Conservation (phyloP, 805 yeast genomes). For the Pichia heedii region DNA sequence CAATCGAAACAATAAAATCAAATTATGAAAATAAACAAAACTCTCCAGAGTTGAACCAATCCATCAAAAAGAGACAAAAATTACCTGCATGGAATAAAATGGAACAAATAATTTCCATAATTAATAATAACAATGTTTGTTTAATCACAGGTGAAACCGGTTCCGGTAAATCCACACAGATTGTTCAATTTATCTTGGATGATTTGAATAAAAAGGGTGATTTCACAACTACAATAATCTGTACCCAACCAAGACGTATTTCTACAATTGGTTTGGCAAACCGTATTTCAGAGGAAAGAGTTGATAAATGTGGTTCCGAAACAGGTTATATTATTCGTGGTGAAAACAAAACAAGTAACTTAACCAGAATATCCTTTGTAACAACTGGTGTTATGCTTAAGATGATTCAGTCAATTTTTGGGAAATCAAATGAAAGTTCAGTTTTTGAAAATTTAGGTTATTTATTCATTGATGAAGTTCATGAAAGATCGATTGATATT, state of each 20-base stretch:
- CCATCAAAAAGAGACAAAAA: constrained; percentile 36
- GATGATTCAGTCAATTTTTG: constrained; percentile 55
- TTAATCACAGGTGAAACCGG: constrained; percentile 95
- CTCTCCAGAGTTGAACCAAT: constrained; percentile 20
- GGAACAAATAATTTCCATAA: constrained; percentile 44
- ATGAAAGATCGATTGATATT: constrained; percentile 86
- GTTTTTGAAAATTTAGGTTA: constrained; percentile 52
- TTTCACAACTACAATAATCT: constrained; percentile 53
- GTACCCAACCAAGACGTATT: constrained; percentile 95
- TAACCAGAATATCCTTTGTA: constrained; percentile 74
- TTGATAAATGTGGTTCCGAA: constrained; percentile 55
- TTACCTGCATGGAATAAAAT: constrained; percentile 83
- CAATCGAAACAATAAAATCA: constrained; percentile 21
- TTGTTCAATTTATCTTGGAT: constrained; percentile 83
- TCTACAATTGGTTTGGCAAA: constrained; percentile 93
- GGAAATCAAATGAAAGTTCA: constrained; percentile 18
- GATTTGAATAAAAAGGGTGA: constrained; percentile 40
- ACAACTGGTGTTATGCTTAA: constrained; percentile 89
- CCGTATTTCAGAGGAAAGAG: constrained; percentile 80
- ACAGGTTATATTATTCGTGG: constrained; percentile 90
- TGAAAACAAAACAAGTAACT: constrained; percentile 53
- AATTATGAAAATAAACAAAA: constrained; percentile 24
- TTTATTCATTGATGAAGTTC: constrained; percentile 91
- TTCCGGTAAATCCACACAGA: constrained; percentile 93
- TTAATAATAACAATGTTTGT: constrained; percentile 54